A percentile compares a stretch with the other conserved stretches of the same genome.
phyloP scores from a whole-genome alignment of 495 filamentous ascomycete species.

The Penicillium chermesinum region DNA sequence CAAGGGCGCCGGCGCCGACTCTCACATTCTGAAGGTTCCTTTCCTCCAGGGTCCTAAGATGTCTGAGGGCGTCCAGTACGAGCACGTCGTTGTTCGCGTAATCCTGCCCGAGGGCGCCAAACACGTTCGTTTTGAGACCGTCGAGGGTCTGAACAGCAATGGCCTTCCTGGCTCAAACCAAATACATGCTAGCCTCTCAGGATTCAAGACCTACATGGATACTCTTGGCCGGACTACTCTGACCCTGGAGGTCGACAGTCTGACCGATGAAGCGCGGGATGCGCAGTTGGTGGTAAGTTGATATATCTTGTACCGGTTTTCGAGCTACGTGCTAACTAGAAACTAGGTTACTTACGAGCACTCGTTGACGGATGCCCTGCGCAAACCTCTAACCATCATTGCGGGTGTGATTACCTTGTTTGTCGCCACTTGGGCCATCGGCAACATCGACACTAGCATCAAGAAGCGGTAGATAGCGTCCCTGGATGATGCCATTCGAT shows the following conservation, averaged over 20 bases:
- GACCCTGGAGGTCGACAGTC: slow-evolving; percentile 71
- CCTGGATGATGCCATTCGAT: slow-evolving; percentile 9
- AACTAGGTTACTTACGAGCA: slow-evolving; percentile 73
- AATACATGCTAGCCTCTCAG: slow-evolving; percentile 48
- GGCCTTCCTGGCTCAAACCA: slow-evolving; percentile 31
- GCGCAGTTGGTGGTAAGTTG: slow-evolving; percentile 65
- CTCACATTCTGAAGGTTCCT: slow-evolving; percentile 87
- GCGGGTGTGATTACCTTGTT: slow-evolving; percentile 70
- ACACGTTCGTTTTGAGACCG: slow-evolving; percentile 54
- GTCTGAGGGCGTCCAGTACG: slow-evolving; percentile 78
- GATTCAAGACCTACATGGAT: slow-evolving; percentile 86
- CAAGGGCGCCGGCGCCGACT: slow-evolving; percentile 50
- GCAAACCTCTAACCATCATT: slow-evolving; percentile 84
- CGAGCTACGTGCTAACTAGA: slow-evolving; percentile 6
- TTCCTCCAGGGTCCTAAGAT: slow-evolving; percentile 90
- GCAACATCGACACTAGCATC: slow-evolving; percentile 71
- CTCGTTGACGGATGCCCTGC: slow-evolving; percentile 64
- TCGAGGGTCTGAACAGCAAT: slow-evolving; percentile 35
- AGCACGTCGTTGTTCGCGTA: slow-evolving; percentile 71
- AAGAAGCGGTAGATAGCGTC: slow-evolving; percentile 40
- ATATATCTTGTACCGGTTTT: background rate
- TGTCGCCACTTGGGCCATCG: slow-evolving; percentile 66
- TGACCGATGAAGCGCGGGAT: slow-evolving; percentile 83
- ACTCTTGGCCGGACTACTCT: slow-evolving; percentile 83
- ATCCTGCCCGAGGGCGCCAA: slow-evolving; percentile 87